Percentiles rank a stretch among this genome's conserved stretches.
Evolutionary conservation across 208 protist species (phyloP).

Genomic region (Balamuthia mandrillaris): DNA sequence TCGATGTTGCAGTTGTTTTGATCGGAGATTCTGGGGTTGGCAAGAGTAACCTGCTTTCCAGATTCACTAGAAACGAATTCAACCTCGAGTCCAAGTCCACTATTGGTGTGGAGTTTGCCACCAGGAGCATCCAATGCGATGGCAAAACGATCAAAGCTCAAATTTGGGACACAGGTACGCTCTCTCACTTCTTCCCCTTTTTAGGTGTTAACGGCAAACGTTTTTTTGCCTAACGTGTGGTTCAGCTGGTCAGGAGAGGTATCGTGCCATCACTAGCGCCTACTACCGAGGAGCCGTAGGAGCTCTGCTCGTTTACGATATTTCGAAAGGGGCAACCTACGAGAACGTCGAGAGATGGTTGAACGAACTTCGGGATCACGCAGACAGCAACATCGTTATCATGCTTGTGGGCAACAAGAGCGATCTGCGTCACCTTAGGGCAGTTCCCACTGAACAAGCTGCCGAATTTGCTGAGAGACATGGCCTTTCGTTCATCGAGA

Average conservation of each 20-base stretch:
- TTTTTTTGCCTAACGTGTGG: neutral
- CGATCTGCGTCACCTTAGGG: constrained; percentile 77
- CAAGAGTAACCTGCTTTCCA: constrained; percentile 79
- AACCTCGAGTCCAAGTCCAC: constrained; percentile 80
- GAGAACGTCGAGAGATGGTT: constrained; percentile 96
- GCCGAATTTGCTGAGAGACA: constrained; percentile 92
- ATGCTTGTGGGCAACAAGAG: constrained; percentile 98
- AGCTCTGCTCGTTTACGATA: constrained; percentile 98
- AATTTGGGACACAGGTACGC: constrained; percentile 93
- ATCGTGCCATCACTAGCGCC: constrained; percentile 94
- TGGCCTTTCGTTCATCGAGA: constrained; percentile 95
- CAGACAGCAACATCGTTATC: constrained; percentile 91
- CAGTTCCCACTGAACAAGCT: constrained; percentile 85
- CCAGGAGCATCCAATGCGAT: constrained; percentile 68
- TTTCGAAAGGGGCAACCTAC: constrained; percentile 93
- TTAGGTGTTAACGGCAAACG: too few species aligned
- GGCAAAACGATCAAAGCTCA: constrained; percentile 96
- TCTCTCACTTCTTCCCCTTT: neutral
- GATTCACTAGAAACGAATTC: constrained; percentile 83
- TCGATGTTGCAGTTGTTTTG: constrained; percentile 67
- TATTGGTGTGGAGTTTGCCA: constrained; percentile 80
- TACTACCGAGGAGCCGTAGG: constrained; percentile 96
- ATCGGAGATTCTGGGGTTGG: constrained; percentile 82
- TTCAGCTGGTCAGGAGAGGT: constrained; percentile 94
- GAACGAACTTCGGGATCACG: constrained; percentile 94